Conservation (phyloP, 148 eudicot species). For the Silene uniflora region DNA sequence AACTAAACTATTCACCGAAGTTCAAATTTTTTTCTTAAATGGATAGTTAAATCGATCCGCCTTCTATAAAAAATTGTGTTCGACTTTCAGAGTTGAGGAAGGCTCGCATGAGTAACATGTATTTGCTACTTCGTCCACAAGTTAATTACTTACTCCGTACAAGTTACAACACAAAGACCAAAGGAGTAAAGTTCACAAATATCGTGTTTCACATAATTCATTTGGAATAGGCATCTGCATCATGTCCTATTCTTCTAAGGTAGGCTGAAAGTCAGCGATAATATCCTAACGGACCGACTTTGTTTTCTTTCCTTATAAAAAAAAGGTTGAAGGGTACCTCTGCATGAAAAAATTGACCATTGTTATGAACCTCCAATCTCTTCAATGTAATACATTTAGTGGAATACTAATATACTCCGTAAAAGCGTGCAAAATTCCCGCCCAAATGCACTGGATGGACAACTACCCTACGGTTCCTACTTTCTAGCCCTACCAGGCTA, state of each 20-base stretch:
- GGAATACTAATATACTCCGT: neutral
- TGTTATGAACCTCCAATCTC: neutral
- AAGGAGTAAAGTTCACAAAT: too few species aligned
- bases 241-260: too few species aligned
- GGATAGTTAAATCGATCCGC: neutral
- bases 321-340: neutral
- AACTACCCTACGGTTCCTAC: conserved; percentile 9
- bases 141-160: too few species aligned
- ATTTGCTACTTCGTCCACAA: neutral
- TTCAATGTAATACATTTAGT: too few species aligned
- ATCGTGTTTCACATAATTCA: too few species aligned
- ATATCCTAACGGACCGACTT: neutral
- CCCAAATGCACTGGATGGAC: conserved; percentile 17
- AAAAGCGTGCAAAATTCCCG: neutral
- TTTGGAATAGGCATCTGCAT: too few species aligned
- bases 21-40: neutral
- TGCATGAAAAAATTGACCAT: neutral
- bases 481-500: neutral
- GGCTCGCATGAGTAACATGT: neutral
- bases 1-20: neutral
- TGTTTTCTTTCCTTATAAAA: neutral
- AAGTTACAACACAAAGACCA: neutral
- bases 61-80: too few species aligned
- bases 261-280: too few species aligned
- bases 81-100: neutral